Evolutionary conservation across 176 grass and related monocot species (phyloP), one percentile per base, ranked within the genome.

Genomic region (bread wheat (Triticum aestivum)): DNA sequence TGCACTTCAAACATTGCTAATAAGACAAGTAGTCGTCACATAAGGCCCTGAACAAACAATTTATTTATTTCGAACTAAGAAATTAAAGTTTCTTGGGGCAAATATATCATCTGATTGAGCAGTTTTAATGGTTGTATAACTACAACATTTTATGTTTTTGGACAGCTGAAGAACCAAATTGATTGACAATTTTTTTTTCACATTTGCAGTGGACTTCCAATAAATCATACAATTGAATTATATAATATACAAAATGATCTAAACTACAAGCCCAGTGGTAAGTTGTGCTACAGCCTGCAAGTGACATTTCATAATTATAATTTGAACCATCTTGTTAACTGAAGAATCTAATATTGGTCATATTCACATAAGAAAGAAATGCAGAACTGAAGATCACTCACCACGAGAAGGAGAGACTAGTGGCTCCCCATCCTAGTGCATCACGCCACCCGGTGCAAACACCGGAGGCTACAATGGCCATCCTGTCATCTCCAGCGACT

Each of bases 381-480:
- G 51, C 51, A 54, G 9, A 61, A 39, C 24, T 42, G 6, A 21
- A 9, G 17, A 67, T 24, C 83, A 29, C 78, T 86, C 73, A 99
- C 97, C 97, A 94, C 30, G 85, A 92, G 39, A 99, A 85, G 8
- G 90, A 94, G 29, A 99, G 89, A 78, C 77, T 93, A 8, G 85
- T 85, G 69, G 91, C 79, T n/a, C 94, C 97, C 82, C 89, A 93
- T 27, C 85, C 81, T 66, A 99, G 64, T 3, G 92, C 87, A 73
- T 94, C 94, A 79, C 90, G 93, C 97, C 97, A 99, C 6, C 97
- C 89, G 1, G 90, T 93, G 90, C 97, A 99, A 65, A 99, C 97
- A 81, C 90, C 89, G 2, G 89, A 94, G 59, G 90, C 94, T 5
- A 93, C 92, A 49, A 96, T 93, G 18, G 91, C 70, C 61, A 84